These are phyloP conservation scores for Cyanidiococcus yangmingshanensis DNA, from an alignment of 23 red algal species.

Conservation along the genomic window DNA sequence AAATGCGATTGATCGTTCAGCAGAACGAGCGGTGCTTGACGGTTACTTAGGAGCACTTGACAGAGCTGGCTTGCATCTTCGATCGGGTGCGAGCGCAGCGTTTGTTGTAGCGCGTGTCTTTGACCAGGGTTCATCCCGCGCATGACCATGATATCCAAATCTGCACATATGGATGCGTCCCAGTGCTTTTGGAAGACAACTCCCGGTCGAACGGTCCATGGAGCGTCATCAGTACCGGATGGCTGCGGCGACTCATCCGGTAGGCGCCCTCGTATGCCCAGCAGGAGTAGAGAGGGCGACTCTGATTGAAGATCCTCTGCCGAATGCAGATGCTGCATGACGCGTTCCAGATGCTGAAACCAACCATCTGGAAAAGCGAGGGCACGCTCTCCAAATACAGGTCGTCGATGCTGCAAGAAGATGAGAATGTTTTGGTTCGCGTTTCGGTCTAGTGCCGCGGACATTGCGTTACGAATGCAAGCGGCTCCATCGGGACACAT, in stretches of 20 bases:
- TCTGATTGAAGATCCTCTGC: background rate
- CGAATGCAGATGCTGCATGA: background rate
- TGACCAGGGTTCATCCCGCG: background rate
- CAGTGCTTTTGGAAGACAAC: background rate
- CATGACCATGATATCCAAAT: background rate
- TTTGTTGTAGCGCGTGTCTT: background rate
- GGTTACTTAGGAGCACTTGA: background rate
- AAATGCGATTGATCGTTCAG: background rate
- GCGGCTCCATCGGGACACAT: background rate
- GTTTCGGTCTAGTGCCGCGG: background rate
- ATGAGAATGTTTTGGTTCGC: background rate
- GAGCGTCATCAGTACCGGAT: background rate
- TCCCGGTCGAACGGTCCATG: background rate
- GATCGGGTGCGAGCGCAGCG: background rate
- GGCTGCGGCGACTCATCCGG: background rate
- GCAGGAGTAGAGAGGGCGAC: background rate
- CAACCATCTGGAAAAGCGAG: slow-evolving; percentile 12
- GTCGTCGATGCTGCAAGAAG: background rate
- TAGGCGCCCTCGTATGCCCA: background rate
- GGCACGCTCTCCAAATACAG: background rate
- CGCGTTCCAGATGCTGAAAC: background rate
- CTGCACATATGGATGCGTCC: background rate
- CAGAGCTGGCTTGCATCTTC: background rate
- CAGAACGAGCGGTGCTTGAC: background rate
- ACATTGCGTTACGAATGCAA: background rate